A percentile compares a stretch with the other conserved stretches of the same genome.
Evolutionary conservation across 495 filamentous ascomycete genomes (phyloP).

Genomic region (Emericellopsis terricola): DNA sequence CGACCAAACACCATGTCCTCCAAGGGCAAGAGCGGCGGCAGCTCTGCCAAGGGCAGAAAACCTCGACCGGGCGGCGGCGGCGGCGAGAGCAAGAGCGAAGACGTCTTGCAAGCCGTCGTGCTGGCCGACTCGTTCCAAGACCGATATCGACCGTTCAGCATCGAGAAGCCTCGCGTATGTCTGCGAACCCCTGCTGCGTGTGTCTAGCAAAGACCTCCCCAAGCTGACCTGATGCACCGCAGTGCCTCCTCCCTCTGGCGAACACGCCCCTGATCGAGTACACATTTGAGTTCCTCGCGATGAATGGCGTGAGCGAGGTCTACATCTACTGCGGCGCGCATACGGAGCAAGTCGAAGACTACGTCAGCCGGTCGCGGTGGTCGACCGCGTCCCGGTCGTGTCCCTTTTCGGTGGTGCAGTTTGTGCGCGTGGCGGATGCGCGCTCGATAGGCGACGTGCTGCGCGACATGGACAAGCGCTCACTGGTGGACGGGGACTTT

Average conservation of each 20-base stretch:
- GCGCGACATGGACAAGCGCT: conserved; percentile 77
- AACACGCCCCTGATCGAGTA: conserved; percentile 95
- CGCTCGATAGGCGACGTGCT: conserved; percentile 84
- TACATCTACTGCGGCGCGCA: conserved; percentile 86
- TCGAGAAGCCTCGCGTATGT: conserved; percentile 74
- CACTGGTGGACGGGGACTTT: conserved; percentile 79
- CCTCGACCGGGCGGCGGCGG: conserved; percentile 17
- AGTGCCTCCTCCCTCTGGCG: conserved; percentile 89
- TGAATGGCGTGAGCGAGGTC: conserved; percentile 80
- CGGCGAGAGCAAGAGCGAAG: conserved; percentile 54
- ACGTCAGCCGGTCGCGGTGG: conserved; percentile 42
- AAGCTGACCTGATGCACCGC: not conserved
- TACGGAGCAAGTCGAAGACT: conserved; percentile 72
- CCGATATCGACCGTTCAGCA: conserved; percentile 72
- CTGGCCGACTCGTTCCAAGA: conserved; percentile 91
- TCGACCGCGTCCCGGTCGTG: conserved; percentile 35
- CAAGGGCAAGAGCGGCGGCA: conserved; percentile 22
- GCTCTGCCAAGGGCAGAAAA: conserved; percentile 37
- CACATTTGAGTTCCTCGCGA: conserved; percentile 88
- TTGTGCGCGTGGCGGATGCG: conserved; percentile 72
- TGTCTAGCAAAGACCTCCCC: conserved; percentile 4
- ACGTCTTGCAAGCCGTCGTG: conserved; percentile 81
- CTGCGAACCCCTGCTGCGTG: not conserved
- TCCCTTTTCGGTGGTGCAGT: conserved; percentile 69
- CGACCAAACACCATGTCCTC: conserved; percentile 23